A percentile compares a stretch with the other conserved stretches of the same genome.
Conservation (phyloP, 257 asterid genomes). For the Dorcoceras hygrometricum region DNA sequence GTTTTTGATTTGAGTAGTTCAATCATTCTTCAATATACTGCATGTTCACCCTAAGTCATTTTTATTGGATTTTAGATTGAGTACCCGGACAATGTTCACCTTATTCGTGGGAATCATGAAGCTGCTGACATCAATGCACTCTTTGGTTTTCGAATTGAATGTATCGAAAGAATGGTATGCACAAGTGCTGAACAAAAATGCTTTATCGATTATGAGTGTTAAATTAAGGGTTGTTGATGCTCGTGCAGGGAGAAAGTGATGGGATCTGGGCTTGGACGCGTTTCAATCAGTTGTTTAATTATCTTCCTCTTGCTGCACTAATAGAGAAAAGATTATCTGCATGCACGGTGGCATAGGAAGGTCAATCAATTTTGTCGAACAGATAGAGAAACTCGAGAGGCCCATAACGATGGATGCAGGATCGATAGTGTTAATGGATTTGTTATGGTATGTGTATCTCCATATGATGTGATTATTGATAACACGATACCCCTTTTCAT, state of each 20-base stretch:
- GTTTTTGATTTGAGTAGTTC: slow-evolving; percentile 20
- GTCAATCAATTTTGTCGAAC: slow-evolving; percentile 87
- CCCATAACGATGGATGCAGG: slow-evolving; percentile 99
- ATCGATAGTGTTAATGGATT: slow-evolving; percentile 90
- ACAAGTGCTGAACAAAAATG: slow-evolving; percentile 2
- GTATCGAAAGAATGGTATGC: slow-evolving; percentile 98
- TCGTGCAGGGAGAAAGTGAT: slow-evolving; percentile 87
- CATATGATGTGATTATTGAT: slow-evolving; percentile 18
- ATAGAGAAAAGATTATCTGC: slow-evolving; percentile 97
- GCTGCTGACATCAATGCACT: slow-evolving; percentile 99
- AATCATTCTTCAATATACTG: not conserved
- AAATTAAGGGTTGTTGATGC: slow-evolving; percentile 28
- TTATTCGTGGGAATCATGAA: slow-evolving; percentile 99
- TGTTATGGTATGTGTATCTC: slow-evolving; percentile 66
- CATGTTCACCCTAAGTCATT: slow-evolving; percentile 17
- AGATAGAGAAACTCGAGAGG: slow-evolving; percentile 96
- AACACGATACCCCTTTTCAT: slow-evolving; percentile 1
- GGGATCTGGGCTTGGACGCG: slow-evolving; percentile 99
- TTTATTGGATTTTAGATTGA: slow-evolving; percentile 60
- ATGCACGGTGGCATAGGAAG: slow-evolving; percentile 99
- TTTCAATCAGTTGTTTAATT: slow-evolving; percentile 90
- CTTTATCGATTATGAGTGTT: slow-evolving; percentile 18
- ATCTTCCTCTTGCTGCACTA: slow-evolving; percentile 96
- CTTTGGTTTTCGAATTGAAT: slow-evolving; percentile 97
- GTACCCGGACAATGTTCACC: slow-evolving; percentile 92